Percentiles rank a stretch among this genome's conserved stretches.
Evolutionary conservation across 75 land plant genomes (phyloP).

Genomic region (Azolla pinnata): DNA sequence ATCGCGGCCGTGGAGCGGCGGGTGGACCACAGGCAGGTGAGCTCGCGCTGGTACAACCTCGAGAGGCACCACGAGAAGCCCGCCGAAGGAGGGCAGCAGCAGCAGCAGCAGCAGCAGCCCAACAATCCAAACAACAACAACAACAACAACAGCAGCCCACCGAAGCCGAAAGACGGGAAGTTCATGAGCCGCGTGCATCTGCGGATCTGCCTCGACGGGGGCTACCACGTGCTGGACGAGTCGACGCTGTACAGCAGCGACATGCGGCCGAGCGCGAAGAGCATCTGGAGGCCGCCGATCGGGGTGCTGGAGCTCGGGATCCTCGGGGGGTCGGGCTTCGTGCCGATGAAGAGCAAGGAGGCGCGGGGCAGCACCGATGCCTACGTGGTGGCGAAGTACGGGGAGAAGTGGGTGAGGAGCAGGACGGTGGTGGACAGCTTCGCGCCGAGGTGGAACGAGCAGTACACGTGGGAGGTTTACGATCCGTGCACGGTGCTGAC

Average conservation of each 20-base stretch:
- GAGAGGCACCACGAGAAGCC: constrained; percentile 39
- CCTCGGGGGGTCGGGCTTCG: constrained; percentile 55
- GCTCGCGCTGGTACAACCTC: constrained; percentile 54
- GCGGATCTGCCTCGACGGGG: constrained; percentile 65
- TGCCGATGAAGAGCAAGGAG: constrained; percentile 69
- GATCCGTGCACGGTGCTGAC: constrained; percentile 85
- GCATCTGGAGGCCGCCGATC: constrained; percentile 66
- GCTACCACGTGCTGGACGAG: constrained; percentile 88
- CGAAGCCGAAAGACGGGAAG: constrained; percentile 45
- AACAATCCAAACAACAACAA: constrained; percentile 11
- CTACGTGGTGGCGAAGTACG: constrained; percentile 75
- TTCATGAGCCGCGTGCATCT: constrained; percentile 58
- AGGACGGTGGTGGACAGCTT: constrained; percentile 69
- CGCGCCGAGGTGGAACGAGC: constrained; percentile 91
- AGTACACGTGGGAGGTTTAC: constrained; percentile 84
- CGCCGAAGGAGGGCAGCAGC: constrained; percentile 29
- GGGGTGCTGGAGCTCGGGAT: constrained; percentile 77
- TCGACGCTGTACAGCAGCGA: constrained; percentile 67
- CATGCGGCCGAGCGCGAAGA: constrained; percentile 71
- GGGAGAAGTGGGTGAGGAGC: constrained; percentile 81
- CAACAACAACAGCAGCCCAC: not conserved
- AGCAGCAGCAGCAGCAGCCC: not conserved
- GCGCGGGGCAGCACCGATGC: constrained; percentile 72
- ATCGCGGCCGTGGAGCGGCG: constrained; percentile 43
- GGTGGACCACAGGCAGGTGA: constrained; percentile 34